Evolutionary conservation across 371 early-diverging fungal species (phyloP).

Genomic region (Mortierella sp.): DNA sequence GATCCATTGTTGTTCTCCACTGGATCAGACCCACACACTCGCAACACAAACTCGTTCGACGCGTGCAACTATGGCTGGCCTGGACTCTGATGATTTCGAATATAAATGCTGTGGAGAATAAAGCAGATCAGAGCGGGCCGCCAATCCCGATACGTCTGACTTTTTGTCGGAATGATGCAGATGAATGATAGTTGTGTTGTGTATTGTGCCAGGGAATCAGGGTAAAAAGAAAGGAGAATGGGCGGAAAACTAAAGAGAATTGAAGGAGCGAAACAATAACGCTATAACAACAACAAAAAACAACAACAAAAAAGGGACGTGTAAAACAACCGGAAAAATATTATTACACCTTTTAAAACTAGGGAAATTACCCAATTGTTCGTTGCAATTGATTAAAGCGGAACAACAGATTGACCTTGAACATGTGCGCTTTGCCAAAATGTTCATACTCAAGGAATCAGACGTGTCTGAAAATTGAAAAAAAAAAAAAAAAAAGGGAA

Average conservation of each 20-base stretch:
- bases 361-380: not conserved
- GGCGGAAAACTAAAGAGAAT: not conserved
- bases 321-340: not conserved
- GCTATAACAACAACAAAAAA: no score
- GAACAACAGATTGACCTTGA: not conserved
- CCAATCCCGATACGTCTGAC: not conserved
- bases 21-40: not conserved
- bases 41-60: conserved; percentile 2
- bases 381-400: not conserved
- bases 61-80: not conserved
- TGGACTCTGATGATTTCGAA: not conserved
- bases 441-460: conserved; percentile 3
- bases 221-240: not conserved
- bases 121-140: not conserved
- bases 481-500: not conserved
- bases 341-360: not conserved
- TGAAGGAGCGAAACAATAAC: conserved; percentile 1
- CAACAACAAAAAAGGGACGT: conserved; percentile 1
- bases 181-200: not conserved
- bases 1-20: conserved; percentile 55
- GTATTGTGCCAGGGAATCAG: not conserved
- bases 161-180: not conserved
- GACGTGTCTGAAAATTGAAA: not conserved
- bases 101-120: not conserved
- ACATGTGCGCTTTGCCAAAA: not conserved